Conservation (phyloP, 805 yeast species). For the Zygosaccharomyces gambellarensis region DNA sequence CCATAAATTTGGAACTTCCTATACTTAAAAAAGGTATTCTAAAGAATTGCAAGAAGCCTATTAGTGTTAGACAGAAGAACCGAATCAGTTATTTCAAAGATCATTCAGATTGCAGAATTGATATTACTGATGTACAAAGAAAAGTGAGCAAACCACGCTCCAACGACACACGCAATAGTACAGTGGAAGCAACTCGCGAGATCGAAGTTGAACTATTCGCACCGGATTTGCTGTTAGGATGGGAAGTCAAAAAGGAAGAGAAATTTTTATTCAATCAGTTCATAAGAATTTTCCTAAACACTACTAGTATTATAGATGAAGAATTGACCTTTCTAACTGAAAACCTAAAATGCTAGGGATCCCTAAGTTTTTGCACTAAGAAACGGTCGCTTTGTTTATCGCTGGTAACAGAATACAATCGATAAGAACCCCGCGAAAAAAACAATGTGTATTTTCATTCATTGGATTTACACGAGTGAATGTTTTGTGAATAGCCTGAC, state of each 20-base stretch:
- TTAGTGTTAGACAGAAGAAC: constrained; percentile 56
- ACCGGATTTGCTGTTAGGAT: constrained; percentile 33
- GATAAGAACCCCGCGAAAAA: no score
- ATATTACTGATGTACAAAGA: constrained; percentile 41
- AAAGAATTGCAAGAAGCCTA: constrained; percentile 46
- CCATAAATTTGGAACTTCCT: constrained; percentile 69
- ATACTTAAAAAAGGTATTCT: constrained; percentile 42
- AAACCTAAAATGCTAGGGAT: neutral
- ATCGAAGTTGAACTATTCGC: constrained; percentile 44
- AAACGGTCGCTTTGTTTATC: no score
- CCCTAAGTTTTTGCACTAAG: no score
- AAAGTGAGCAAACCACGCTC: constrained; percentile 17
- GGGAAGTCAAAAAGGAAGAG: constrained; percentile 36
- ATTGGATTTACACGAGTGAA: no score
- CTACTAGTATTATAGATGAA: constrained; percentile 39
- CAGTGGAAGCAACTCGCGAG: constrained; percentile 31
- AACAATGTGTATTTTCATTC: no score
- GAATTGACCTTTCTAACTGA: constrained; percentile 18
- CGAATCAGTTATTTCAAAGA: constrained; percentile 59
- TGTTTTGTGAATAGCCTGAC: no score
- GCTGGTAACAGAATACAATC: no score
- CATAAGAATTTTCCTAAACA: constrained; percentile 48
- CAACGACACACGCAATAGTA: constrained; percentile 10
- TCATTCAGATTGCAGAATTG: constrained; percentile 60
- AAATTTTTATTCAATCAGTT: constrained; percentile 49